Percentiles rank a stretch among this genome's conserved stretches.
Evolutionary conservation across 2,329 filamentous ascomycete genomes (phyloP).

Genomic region (Exophiala sp.): DNA sequence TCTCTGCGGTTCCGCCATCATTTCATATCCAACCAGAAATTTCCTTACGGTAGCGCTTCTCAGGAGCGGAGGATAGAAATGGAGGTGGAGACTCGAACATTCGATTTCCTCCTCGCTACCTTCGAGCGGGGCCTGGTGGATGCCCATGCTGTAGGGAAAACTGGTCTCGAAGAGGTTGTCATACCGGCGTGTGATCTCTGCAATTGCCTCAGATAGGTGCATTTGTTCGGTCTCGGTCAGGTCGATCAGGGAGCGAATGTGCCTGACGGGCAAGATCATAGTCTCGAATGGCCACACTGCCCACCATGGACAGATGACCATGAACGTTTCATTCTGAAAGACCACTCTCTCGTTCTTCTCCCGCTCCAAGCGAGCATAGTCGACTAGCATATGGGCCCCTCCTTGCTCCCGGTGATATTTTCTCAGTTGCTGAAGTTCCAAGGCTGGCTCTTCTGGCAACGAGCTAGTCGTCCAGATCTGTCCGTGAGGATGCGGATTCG

Average conservation of each 20-base stretch:
- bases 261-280: constrained; percentile 76
- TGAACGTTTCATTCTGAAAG: constrained; percentile 77
- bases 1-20: constrained; percentile 95
- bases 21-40: constrained; percentile 92
- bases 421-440: constrained; percentile 70
- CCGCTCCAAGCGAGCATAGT: constrained; percentile 79
- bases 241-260: constrained; percentile 80
- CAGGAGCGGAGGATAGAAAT: constrained; percentile 92
- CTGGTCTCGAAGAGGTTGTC: constrained; percentile 96
- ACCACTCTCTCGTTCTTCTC: constrained; percentile 79
- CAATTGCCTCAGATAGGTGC: constrained; percentile 73
- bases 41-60: constrained; percentile 91
- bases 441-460: constrained; percentile 78
- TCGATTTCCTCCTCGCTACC: constrained; percentile 78
- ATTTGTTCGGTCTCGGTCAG: constrained; percentile 64
- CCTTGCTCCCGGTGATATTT: constrained; percentile 69
- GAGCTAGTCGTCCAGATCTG: constrained; percentile 93
- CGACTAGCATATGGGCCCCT: constrained; percentile 70
- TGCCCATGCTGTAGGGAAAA: constrained; percentile 94
- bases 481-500: constrained; percentile 94
- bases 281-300: constrained; percentile 96
- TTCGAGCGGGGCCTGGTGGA: constrained; percentile 88
- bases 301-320: constrained; percentile 95
- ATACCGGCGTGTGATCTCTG: constrained; percentile 83
- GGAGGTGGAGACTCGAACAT: constrained; percentile 86